phyloP scores from a whole-genome alignment of 1,139 yeast species.

The Blastobotrys indianensis region DNA sequence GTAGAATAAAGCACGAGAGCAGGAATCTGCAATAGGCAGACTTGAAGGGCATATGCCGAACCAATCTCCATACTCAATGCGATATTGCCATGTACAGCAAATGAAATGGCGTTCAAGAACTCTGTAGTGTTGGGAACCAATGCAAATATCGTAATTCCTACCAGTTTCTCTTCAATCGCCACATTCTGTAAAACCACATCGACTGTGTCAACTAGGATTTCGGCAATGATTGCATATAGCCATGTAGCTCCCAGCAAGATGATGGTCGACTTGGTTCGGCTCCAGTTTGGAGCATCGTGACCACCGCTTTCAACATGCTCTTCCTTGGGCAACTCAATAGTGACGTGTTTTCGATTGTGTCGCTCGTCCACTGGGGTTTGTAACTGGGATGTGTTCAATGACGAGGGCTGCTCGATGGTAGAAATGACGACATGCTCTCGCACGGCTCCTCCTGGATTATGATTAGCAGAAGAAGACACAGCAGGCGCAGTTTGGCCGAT shows the following conservation, averaged over 20 bases:
- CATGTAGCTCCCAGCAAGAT: conserved; percentile 80
- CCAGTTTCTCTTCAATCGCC: conserved; percentile 80
- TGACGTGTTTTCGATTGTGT: conserved; percentile 14
- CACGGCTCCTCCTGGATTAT: background rate
- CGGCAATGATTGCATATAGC: conserved; percentile 89
- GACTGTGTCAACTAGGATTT: conserved; percentile 87
- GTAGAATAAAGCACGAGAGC: conserved; percentile 77
- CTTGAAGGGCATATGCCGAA: conserved; percentile 94
- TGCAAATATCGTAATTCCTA: conserved; percentile 92
- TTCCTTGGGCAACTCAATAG: conserved; percentile 13
- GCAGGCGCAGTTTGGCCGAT: background rate
- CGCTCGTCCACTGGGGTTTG: background rate
- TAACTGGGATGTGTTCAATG: background rate
- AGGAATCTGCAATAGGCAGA: conserved; percentile 91
- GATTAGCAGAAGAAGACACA: background rate
- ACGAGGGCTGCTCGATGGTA: background rate
- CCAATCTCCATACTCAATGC: conserved; percentile 94
- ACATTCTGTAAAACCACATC: conserved; percentile 75
- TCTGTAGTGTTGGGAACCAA: conserved; percentile 96
- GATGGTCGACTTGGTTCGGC: conserved; percentile 75
- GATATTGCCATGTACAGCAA: conserved; percentile 93
- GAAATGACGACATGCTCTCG: too few species aligned
- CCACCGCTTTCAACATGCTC: conserved; percentile 44
- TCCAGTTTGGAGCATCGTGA: conserved; percentile 98
- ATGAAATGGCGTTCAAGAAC: conserved; percentile 92